Percentiles rank a stretch among this genome's conserved stretches.
phyloP scores from a whole-genome alignment of 1,139 yeast species.

The Insectozyma bohioensis region DNA sequence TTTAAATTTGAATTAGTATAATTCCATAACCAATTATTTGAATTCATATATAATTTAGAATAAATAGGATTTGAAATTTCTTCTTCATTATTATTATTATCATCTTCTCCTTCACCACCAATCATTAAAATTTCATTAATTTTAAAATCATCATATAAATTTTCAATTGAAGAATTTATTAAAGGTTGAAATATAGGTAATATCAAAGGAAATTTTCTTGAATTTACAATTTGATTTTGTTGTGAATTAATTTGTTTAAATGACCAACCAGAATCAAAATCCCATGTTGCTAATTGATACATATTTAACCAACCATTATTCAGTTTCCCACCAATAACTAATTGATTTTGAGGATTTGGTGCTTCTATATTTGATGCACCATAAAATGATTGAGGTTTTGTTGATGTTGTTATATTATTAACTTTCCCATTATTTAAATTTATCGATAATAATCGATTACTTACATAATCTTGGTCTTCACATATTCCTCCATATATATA shows the following conservation, averaged over 20 bases:
- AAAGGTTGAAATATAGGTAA: slow-evolving; percentile 38
- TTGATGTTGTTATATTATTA: slow-evolving; percentile 40
- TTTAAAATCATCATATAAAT: slow-evolving; percentile 20
- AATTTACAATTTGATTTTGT: slow-evolving; percentile 19
- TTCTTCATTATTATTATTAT: slow-evolving; percentile 9
- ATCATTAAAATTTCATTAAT: slow-evolving; percentile 31
- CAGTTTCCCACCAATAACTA: slow-evolving; percentile 44
- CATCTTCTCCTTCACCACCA: slow-evolving; percentile 33
- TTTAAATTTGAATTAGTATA: slow-evolving; percentile 15
- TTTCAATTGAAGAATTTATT: slow-evolving; percentile 13
- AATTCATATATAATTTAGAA: slow-evolving; percentile 23
- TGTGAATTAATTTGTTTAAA: slow-evolving; percentile 23
- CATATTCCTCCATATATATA: slow-evolving; percentile 45
- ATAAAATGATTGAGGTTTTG: slow-evolving; percentile 44
- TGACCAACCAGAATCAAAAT: slow-evolving; percentile 46
- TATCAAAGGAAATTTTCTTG: slow-evolving; percentile 30
- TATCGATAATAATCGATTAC: slow-evolving; percentile 38
- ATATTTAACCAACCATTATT: slow-evolving; percentile 43
- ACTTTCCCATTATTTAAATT: slow-evolving; percentile 20
- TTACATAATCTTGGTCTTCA: slow-evolving; percentile 16
- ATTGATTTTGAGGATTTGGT: slow-evolving; percentile 38
- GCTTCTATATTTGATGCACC: slow-evolving; percentile 44
- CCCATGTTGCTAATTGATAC: slow-evolving; percentile 50
- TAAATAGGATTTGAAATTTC: slow-evolving; percentile 24
- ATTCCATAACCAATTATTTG: slow-evolving; percentile 37